phyloP scores from a whole-genome alignment of 2,329 filamentous ascomycete genomes.

The Fonsecaea erecta region DNA sequence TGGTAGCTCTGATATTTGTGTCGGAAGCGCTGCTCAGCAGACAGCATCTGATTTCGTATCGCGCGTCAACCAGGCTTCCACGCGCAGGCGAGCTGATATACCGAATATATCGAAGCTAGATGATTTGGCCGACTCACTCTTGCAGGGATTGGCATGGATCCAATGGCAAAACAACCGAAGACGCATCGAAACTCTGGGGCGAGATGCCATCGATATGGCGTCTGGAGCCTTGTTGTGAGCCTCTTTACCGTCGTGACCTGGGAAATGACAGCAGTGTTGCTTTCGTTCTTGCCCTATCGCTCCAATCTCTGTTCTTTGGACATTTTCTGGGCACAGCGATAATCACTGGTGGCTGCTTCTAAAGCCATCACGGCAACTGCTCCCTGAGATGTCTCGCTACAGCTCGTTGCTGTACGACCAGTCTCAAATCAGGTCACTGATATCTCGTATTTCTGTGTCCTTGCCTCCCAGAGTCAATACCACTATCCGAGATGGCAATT shows the following conservation, averaged over 20 bases:
- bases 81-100: neutral
- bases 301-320: neutral
- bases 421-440: neutral
- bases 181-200: slow-evolving; percentile 21
- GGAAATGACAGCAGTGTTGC: slow-evolving; percentile 9
- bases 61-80: slow-evolving; percentile 20
- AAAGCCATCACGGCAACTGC: neutral
- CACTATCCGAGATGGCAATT: neutral
- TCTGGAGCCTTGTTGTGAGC: slow-evolving; percentile 12
- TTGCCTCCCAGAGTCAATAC: neutral
- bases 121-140: slow-evolving; percentile 77
- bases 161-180: slow-evolving; percentile 64
- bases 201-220: slow-evolving; percentile 24
- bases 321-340: neutral
- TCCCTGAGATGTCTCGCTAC: neutral
- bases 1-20: slow-evolving; percentile 11
- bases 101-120: slow-evolving; percentile 66
- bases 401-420: neutral
- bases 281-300: neutral
- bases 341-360: neutral
- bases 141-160: slow-evolving; percentile 78
- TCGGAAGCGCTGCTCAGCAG: slow-evolving; percentile 13
- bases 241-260: neutral
- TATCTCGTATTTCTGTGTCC: neutral
- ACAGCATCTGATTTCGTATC: slow-evolving; percentile 23